These are phyloP conservation scores for Eustoma russellianum DNA, from an alignment of 257 asterid genomes.

Conservation along the genomic window DNA sequence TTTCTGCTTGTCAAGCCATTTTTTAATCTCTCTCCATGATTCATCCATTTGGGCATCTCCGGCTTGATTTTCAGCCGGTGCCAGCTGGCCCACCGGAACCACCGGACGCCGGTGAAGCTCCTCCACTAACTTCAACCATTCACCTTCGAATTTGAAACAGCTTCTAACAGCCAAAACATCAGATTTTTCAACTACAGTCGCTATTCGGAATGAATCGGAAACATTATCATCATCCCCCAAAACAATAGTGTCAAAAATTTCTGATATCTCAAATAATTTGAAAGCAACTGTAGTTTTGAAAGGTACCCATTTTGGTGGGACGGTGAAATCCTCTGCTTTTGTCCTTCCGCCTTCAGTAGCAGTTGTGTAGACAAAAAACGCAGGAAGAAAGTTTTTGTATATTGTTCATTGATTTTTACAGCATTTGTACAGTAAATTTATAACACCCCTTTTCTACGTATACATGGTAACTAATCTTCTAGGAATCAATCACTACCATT, in stretches of 20 bases:
- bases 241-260: background rate
- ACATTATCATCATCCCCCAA: constrained; percentile 6
- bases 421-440: no score
- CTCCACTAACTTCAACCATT: constrained; percentile 20
- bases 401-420: no score
- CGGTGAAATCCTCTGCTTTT: constrained; percentile 16
- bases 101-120: constrained; percentile 13
- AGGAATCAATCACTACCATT: no score
- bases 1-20: constrained; percentile 22
- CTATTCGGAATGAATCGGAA: constrained; percentile 3
- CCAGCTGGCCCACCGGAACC: constrained; percentile 21
- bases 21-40: constrained; percentile 12
- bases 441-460: no score
- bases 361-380: no score
- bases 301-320: constrained; percentile 16
- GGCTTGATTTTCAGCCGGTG: background rate
- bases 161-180: constrained; percentile 14
- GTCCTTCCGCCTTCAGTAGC: constrained; percentile 4
- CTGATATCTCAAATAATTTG: constrained; percentile 8
- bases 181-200: background rate
- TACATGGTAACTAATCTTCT: no score
- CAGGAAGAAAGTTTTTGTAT: no score
- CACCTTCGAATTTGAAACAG: constrained; percentile 19
- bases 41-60: background rate
- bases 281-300: constrained; percentile 17